These are phyloP conservation scores for Corymbia maculata DNA, from an alignment of 345 rosid species.

Conservation along the genomic window DNA sequence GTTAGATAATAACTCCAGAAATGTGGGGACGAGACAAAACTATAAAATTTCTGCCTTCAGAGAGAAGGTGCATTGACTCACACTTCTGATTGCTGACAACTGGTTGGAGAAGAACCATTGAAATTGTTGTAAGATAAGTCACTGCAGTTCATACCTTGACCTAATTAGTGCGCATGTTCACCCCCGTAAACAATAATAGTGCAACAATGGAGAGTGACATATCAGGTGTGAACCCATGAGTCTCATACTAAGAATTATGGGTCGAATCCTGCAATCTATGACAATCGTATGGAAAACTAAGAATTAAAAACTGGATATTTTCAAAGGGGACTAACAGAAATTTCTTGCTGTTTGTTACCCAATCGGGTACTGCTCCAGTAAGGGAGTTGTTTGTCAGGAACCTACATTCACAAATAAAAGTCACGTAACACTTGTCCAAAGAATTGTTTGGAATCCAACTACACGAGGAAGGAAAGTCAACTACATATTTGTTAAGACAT, in stretches of 20 bases:
- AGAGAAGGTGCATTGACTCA: constrained; percentile 14
- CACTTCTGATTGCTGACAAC: constrained; percentile 40
- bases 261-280: background rate
- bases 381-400: constrained; percentile 65
- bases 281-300: background rate
- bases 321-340: constrained; percentile 27
- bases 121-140: constrained; percentile 90
- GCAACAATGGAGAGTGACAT: background rate
- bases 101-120: constrained; percentile 16
- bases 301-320: background rate
- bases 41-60: background rate
- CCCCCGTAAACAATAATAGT: background rate
- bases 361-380: constrained; percentile 49
- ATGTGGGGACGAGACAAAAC: background rate
- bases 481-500: background rate
- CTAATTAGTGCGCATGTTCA: background rate
- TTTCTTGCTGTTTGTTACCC: constrained; percentile 14
- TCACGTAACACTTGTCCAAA: background rate
- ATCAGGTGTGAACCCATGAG: background rate
- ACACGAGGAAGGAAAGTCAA: background rate
- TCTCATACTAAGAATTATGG: background rate
- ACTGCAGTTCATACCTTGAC: constrained; percentile 15
- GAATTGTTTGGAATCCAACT: background rate
- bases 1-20: background rate
- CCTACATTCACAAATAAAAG: constrained; percentile 18